Conservation (phyloP, 495 filamentous ascomycete genomes). For the Annulohypoxylon moriforme region DNA sequence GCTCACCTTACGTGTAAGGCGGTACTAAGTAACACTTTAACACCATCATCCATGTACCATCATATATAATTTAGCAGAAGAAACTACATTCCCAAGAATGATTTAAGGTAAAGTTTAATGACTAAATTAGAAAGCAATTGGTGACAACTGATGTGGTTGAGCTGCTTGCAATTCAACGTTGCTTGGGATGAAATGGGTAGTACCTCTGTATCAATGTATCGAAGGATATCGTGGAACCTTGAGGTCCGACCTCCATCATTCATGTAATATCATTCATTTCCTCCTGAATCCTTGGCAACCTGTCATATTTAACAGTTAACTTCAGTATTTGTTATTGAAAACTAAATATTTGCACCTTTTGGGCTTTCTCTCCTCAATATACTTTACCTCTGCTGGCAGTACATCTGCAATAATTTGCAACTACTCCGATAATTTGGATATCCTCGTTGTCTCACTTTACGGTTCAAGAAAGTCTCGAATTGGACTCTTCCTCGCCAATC, state of each 20-base stretch:
- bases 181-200: background rate
- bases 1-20: conserved; percentile 32
- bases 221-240: conserved; percentile 25
- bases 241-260: conserved; percentile 15
- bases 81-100: conserved; percentile 6
- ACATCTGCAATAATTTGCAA: background rate
- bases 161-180: background rate
- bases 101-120: background rate
- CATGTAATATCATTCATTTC: background rate
- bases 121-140: background rate
- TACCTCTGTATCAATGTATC: background rate
- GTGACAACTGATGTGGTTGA: background rate
- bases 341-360: conserved; percentile 3
- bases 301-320: background rate
- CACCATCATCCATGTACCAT: conserved; percentile 12
- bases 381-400: background rate
- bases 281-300: conserved; percentile 8
- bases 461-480: background rate
- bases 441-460: background rate
- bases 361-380: background rate
- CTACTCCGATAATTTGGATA: background rate
- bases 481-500: background rate
- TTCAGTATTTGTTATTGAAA: background rate
- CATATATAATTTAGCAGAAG: background rate
- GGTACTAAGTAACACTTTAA: background rate